Percentiles rank a stretch among this genome's conserved stretches.
Conservation (phyloP, 2,329 filamentous ascomycete genomes). For the Huntiella bhutanensis region DNA sequence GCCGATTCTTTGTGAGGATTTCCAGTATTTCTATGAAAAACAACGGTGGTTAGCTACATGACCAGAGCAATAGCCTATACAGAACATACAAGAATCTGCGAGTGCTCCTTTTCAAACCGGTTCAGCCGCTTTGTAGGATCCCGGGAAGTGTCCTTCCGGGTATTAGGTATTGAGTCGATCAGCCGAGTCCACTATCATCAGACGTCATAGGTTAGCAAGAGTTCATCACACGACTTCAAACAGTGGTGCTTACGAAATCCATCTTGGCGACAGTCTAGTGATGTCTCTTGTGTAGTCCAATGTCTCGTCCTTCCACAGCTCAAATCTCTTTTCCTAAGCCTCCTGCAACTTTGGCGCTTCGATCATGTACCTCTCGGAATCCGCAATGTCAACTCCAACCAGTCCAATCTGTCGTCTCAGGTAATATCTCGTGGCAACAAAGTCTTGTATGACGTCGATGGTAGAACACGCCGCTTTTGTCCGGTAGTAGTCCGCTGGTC, state of each 20-base stretch:
- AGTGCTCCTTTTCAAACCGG: constrained; percentile 49
- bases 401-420: too few relatives aligned
- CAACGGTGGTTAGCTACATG: neutral
- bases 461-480: neutral
- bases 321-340: too few relatives aligned
- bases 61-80: neutral
- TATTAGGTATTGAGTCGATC: constrained; percentile 41
- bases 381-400: too few relatives aligned
- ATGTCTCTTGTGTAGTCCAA: neutral
- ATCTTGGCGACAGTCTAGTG: neutral
- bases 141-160: constrained; percentile 39
- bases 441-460: too few relatives aligned
- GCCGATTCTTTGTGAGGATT: constrained; percentile 39
- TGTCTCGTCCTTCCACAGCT: too few relatives aligned
- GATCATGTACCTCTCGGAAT: too few relatives aligned
- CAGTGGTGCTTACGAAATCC: constrained; percentile 4
- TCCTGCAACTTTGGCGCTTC: too few relatives aligned
- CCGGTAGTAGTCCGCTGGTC: neutral
- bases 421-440: too few relatives aligned
- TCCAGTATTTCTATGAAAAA: constrained; percentile 28
- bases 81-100: constrained; percentile 35
- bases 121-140: constrained; percentile 45
- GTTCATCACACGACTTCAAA: neutral
- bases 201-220: neutral
- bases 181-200: constrained; percentile 42